Evolutionary conservation across 2,329 filamentous ascomycete genomes (phyloP).

Genomic region (Trichoderma semiorbis): DNA sequence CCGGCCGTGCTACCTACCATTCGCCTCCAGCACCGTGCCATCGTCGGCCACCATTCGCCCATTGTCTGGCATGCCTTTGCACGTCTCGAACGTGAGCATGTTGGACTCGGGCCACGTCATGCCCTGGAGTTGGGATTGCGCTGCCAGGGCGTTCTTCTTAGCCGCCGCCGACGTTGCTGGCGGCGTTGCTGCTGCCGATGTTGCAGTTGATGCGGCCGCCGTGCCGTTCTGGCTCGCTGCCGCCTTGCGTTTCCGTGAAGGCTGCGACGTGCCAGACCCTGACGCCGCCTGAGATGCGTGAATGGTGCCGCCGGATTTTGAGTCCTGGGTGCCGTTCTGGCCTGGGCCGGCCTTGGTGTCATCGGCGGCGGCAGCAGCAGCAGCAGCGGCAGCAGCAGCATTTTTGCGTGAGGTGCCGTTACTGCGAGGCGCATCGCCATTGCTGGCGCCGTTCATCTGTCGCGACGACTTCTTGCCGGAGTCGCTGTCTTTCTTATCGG

Average conservation of each 20-base stretch:
- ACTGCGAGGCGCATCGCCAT: slow-evolving; percentile 35
- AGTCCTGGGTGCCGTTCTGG: slow-evolving; percentile 39
- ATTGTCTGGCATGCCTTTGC: slow-evolving; percentile 64
- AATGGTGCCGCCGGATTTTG: slow-evolving; percentile 26
- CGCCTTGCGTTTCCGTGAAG: slow-evolving; percentile 84
- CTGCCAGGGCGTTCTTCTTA: slow-evolving; percentile 28
- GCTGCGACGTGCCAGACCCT: slow-evolving; percentile 43
- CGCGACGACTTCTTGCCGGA: slow-evolving; percentile 53
- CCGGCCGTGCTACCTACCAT: slow-evolving; percentile 73
- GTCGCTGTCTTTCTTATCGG: slow-evolving; percentile 53
- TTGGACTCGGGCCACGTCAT: slow-evolving; percentile 63
- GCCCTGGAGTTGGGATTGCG: slow-evolving; percentile 35
- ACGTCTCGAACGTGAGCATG: slow-evolving; percentile 82
- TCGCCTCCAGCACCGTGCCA: slow-evolving; percentile 75
- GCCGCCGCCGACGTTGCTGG: slow-evolving; percentile 17
- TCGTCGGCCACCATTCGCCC: slow-evolving; percentile 85
- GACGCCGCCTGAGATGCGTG: slow-evolving; percentile 44
- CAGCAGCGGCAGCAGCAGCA: slow-evolving; percentile 21
- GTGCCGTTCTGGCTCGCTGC: slow-evolving; percentile 34
- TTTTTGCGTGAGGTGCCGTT: slow-evolving; percentile 41
- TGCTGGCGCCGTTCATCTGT: slow-evolving; percentile 40
- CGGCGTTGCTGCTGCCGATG: slow-evolving; percentile 18
- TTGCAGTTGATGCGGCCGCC: slow-evolving; percentile 23
- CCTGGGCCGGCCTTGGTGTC: slow-evolving; percentile 35
- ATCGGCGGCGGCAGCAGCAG: slow-evolving; percentile 29